phyloP scores from a whole-genome alignment of 2,329 filamentous ascomycete species.

The Ceratocystis variospora region DNA sequence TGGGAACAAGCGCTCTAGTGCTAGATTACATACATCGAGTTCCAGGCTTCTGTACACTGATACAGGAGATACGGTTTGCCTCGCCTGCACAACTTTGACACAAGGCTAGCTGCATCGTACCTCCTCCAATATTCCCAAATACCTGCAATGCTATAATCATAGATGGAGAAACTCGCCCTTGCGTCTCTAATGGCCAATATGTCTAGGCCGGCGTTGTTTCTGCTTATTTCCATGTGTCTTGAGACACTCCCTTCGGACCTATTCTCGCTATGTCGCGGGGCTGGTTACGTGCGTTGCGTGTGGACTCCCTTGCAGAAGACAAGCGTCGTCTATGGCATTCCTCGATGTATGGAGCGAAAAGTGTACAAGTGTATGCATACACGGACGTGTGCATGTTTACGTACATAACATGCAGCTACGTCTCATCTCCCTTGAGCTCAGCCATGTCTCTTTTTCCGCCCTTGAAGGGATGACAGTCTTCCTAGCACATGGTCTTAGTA shows the following conservation, averaged over 20 bases:
- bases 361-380: neutral
- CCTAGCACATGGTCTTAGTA: neutral
- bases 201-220: no score
- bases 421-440: neutral
- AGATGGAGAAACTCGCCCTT: neutral
- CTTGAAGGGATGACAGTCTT: neutral
- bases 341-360: neutral
- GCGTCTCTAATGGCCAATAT: neutral
- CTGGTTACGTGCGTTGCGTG: neutral
- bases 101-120: no score
- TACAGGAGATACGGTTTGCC: no score
- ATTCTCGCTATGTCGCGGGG: neutral
- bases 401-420: neutral
- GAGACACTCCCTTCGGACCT: conserved; percentile 3
- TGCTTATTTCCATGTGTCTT: neutral
- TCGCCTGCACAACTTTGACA: no score
- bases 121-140: no score
- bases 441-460: neutral
- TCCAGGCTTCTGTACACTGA: no score
- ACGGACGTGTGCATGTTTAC: neutral
- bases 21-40: no score
- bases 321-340: neutral
- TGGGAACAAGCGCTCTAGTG: no score
- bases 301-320: neutral
- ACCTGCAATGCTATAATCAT: no score